Evolutionary conservation across 208 protist genomes (phyloP).

Genomic region (Crithidia thermophila): DNA sequence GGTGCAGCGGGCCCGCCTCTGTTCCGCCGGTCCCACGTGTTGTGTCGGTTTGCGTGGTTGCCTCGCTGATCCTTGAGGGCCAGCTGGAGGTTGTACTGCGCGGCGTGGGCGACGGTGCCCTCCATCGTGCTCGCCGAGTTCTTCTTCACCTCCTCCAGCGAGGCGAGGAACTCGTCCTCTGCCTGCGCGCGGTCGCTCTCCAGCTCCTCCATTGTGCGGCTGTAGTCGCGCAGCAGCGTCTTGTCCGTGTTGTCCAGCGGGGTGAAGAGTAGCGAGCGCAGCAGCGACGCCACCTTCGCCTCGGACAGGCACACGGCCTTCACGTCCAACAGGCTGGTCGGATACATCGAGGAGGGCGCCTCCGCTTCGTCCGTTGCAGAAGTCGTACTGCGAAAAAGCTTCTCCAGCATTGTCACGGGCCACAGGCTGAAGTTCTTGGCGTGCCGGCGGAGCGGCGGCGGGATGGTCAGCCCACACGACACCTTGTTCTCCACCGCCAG

Average conservation of each 20-base stretch:
- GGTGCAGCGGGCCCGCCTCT: neutral
- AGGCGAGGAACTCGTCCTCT: slow-evolving; percentile 71
- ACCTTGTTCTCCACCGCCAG: slow-evolving; percentile 40
- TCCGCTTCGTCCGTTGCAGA: neutral
- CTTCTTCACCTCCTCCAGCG: slow-evolving; percentile 51
- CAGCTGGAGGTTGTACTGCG: slow-evolving; percentile 61
- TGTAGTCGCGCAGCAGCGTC: slow-evolving; percentile 73
- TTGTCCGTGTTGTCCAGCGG: slow-evolving; percentile 68
- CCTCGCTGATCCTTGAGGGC: slow-evolving; percentile 15
- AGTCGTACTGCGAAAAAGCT: slow-evolving; percentile 12
- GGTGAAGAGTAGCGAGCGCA: slow-evolving; percentile 75
- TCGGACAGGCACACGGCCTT: slow-evolving; percentile 65
- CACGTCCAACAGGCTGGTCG: slow-evolving; percentile 49
- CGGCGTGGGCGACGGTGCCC: slow-evolving; percentile 68
- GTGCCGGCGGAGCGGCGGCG: slow-evolving; percentile 65
- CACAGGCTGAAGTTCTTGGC: slow-evolving; percentile 77
- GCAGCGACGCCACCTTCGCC: slow-evolving; percentile 60
- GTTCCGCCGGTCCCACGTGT: neutral
- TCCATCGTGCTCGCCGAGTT: slow-evolving; percentile 68
- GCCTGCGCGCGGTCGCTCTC: slow-evolving; percentile 60
- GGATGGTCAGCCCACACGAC: slow-evolving; percentile 54
- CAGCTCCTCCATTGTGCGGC: slow-evolving; percentile 82
- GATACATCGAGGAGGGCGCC: slow-evolving; percentile 18
- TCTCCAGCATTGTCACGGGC: slow-evolving; percentile 59
- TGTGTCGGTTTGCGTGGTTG: neutral